Conservation (phyloP, 495 filamentous ascomycete species). For the Tuber magnatum region DNA sequence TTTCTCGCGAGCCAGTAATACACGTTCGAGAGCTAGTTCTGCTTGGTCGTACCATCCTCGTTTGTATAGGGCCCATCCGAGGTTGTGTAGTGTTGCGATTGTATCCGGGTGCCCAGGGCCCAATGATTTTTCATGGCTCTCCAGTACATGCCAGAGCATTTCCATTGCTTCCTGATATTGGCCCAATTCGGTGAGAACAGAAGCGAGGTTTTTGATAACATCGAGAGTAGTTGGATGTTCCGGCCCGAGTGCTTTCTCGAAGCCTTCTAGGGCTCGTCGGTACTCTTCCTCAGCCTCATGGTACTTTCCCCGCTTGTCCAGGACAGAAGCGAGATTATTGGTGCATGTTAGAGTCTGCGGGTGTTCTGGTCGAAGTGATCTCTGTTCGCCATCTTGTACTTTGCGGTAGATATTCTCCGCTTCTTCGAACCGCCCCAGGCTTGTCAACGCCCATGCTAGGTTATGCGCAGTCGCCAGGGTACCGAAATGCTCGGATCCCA, state of each 20-base stretch:
- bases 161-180: conserved; percentile 23
- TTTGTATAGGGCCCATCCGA: conserved; percentile 5
- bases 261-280: conserved; percentile 19
- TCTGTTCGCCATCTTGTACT: conserved; percentile 36
- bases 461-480: conserved; percentile 21
- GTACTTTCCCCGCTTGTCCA: conserved; percentile 19
- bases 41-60: conserved; percentile 30
- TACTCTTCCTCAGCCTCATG: conserved; percentile 17
- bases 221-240: conserved; percentile 14
- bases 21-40: conserved; percentile 10
- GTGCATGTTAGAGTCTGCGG: conserved; percentile 26
- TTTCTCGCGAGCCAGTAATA: conserved; percentile 19
- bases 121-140: conserved; percentile 8
- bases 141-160: conserved; percentile 11
- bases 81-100: conserved; percentile 13
- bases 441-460: conserved; percentile 8
- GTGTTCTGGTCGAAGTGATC: conserved; percentile 38
- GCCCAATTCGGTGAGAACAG: conserved; percentile 11
- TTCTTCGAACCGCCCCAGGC: conserved; percentile 21
- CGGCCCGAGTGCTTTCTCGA: conserved; percentile 27
- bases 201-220: conserved; percentile 16
- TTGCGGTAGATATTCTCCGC: conserved; percentile 36
- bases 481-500: conserved; percentile 25
- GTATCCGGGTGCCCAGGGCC: conserved; percentile 14
- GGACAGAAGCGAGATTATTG: conserved; percentile 16